Base-by-base conservation (phyloP, 495 filamentous ascomycete genomes). In the Hypomontagnella monticulosa region DNA sequence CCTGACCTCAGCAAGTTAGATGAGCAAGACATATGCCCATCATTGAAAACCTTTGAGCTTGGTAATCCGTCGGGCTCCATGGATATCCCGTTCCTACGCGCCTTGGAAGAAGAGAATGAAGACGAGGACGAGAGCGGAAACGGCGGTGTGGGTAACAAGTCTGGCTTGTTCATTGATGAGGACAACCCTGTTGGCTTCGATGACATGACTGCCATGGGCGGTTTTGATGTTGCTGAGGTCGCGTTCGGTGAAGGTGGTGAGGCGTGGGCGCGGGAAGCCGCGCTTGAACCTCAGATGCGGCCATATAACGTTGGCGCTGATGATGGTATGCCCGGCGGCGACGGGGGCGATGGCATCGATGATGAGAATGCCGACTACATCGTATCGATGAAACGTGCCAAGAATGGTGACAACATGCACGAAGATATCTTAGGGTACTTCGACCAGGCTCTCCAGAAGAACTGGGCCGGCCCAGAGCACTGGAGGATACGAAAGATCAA, bases 401-500 rank as follows among this genome's bases (percentile, higher is more conserved):
- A 80, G 46, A 82, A 75, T 30, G 83, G 86, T 41, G 87, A 84
- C 53, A 81, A 83, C 57, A 83, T 89, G 48, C 91, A 95, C 68
- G 92, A 97, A 61, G 93, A 97, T 70, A 97, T 99, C 53, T 84
- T 99, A 14, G 90, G 89, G 69, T 99, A 97, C 78, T 99, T 99
- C 72, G 95, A 99, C 75, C 89, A 97, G 69, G 93, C 94, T 7
- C 79, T 97, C 20, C 87, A 91, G 68, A 96, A 96, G 83, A 98
- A 97, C 75, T 99, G 95, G 95, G 92, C 91, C n/a, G 96, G 93
- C 46, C 95, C 95, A 36, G 96, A 99, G 74, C 96, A 99, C 77
- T 99, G 95, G 95, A 87, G 93, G 67, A 98, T 99, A 69, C 84
- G 91, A 40, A 91, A 89, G 72, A 94, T 99, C 74, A 97, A 97